Evolutionary conservation across 305 asterid species (phyloP).

Genomic region (Fraxinus dipetala): DNA sequence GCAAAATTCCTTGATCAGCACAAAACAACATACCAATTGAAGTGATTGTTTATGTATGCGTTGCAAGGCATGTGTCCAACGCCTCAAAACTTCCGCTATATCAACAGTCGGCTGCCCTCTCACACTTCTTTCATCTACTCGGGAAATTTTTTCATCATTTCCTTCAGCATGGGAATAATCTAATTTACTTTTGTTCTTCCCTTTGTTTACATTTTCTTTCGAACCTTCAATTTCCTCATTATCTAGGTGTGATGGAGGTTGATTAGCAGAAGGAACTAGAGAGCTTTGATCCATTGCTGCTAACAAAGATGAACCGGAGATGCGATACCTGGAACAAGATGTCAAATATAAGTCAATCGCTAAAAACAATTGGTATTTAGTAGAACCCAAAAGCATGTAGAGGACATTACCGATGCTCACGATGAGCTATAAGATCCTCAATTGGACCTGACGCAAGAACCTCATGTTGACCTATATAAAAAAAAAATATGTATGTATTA

Average conservation of each 20-base stretch:
- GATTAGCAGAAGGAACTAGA: conserved; percentile 47
- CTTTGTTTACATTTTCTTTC: conserved; percentile 41
- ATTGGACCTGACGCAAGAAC: conserved; percentile 99
- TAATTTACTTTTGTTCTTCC: conserved; percentile 31
- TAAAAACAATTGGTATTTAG: conserved; percentile 15
- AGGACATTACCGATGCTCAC: conserved; percentile 82
- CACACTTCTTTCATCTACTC: conserved; percentile 66
- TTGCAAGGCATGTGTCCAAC: conserved; percentile 99
- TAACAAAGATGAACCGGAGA: conserved; percentile 90
- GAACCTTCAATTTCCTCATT: conserved; percentile 55
- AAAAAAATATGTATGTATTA: conserved; percentile 24
- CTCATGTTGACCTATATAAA: conserved; percentile 82
- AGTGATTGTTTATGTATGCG: conserved; percentile 93
- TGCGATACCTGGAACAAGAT: conserved; percentile 78
- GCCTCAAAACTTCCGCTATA: conserved; percentile 90
- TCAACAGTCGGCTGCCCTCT: conserved; percentile 95
- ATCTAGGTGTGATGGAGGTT: conserved; percentile 46
- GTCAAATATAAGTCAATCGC: conserved; percentile 21
- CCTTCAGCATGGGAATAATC: conserved; percentile 43
- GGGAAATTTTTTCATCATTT: conserved; percentile 53
- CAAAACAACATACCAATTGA: conserved; percentile 63
- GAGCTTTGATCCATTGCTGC: conserved; percentile 97
- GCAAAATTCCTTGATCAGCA: conserved; percentile 25
- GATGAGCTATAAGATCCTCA: conserved; percentile 99
- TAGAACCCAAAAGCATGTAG: conserved; percentile 21